phyloP scores from a whole-genome alignment of 352 stramenopile species.

The Plasmopara muralis region DNA sequence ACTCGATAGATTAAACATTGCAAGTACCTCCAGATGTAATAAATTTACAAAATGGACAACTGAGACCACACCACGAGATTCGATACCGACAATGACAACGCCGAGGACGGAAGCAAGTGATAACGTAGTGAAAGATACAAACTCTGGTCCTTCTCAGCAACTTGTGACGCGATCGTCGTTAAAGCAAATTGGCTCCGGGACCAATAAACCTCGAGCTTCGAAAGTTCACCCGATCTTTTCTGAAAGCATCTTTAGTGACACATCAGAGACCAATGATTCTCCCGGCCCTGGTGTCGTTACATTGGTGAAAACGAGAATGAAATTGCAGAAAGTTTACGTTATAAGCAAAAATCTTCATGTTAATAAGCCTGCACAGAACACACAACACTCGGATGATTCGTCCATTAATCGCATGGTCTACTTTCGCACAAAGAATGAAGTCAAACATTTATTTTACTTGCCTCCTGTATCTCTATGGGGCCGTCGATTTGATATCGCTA shows the following conservation, averaged over 20 bases:
- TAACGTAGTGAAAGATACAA: neutral
- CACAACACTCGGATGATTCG: constrained; percentile 16
- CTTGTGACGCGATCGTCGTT: constrained; percentile 16
- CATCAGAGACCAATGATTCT: constrained; percentile 4
- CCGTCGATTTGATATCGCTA: constrained; percentile 30
- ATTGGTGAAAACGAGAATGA: constrained; percentile 16
- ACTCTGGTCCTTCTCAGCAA: neutral
- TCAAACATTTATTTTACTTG: constrained; percentile 38
- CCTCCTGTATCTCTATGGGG: constrained; percentile 29
- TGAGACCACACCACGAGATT: neutral
- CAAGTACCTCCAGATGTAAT: constrained; percentile 2
- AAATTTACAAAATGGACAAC: constrained; percentile 5
- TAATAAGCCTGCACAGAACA: neutral
- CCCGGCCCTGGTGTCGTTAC: constrained; percentile 1
- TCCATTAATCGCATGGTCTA: constrained; percentile 30
- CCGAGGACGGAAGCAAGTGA: constrained; percentile 1
- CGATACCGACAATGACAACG: neutral
- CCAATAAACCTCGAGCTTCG: constrained; percentile 3
- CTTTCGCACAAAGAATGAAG: constrained; percentile 34
- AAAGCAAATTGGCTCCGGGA: constrained; percentile 2
- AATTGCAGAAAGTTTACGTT: constrained; percentile 16
- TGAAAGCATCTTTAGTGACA: constrained; percentile 4
- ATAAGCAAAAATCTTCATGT: constrained; percentile 7
- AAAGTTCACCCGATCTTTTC: constrained; percentile 17
- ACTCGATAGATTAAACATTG: neutral